Percentiles rank a stretch among this genome's conserved stretches.
These are phyloP conservation scores for apple (Malus domestica) DNA, from an alignment of 306 rosid genomes.

Conservation along the genomic window ASM211411v1 NC_041801.1:15316501-15317000, in stretches of 20 bases:
- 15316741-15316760: neutral
- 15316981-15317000: neutral
- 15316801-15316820: conserved; percentile 89
- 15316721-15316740: neutral
- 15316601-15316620: conserved; percentile 94
- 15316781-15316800: conserved; percentile 95
- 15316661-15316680: conserved; percentile 81
- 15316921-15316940: neutral
- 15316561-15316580: conserved; percentile 82
- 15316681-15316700: conserved; percentile 46
- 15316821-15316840: conserved; percentile 80
- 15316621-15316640: conserved; percentile 58
- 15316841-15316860: conserved; percentile 84
- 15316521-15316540: conserved; percentile 60
- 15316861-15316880: conserved; percentile 81
- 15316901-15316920: neutral
- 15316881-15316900: conserved; percentile 19
- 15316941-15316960: neutral
- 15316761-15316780: conserved; percentile 81
- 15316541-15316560: conserved; percentile 84
- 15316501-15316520: conserved; percentile 65
- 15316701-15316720: conserved; percentile 5
- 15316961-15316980: neutral
- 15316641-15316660: conserved; percentile 77
- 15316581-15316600: conserved; percentile 88